phyloP scores from a whole-genome alignment of 202 grass and related monocot genomes.

The Cymbopogon flexuosus region DNA sequence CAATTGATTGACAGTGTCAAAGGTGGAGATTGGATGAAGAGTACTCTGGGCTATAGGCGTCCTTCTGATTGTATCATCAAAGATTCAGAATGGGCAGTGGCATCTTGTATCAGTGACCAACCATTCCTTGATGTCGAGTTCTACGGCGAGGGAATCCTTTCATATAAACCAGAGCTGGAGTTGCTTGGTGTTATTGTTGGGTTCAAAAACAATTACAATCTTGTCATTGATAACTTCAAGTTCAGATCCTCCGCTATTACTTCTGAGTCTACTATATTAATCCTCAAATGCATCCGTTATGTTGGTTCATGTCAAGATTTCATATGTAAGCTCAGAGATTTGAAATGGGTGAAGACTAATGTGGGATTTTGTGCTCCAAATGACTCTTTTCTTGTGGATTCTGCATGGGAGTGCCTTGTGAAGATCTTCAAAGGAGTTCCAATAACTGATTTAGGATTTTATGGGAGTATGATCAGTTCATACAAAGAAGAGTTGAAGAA shows the following conservation, averaged over 20 bases:
- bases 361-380: conserved; percentile 55
- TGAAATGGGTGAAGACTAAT: conserved; percentile 59
- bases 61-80: conserved; percentile 43
- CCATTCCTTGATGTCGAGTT: conserved; percentile 52
- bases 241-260: conserved; percentile 37
- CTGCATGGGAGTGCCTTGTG: conserved; percentile 44
- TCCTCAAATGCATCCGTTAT: conserved; percentile 47
- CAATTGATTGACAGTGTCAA: conserved; percentile 40
- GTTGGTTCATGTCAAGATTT: conserved; percentile 14
- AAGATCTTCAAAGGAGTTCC: conserved; percentile 34
- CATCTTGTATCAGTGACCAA: conserved; percentile 40
- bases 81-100: conserved; percentile 45
- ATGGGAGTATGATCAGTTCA: conserved; percentile 33
- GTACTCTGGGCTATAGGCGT: conserved; percentile 29
- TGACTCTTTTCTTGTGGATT: conserved; percentile 41
- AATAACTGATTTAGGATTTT: conserved; percentile 50
- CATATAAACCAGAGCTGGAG: conserved; percentile 49
- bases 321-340: conserved; percentile 32
- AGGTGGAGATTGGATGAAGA: conserved; percentile 58
- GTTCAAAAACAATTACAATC: conserved; percentile 29
- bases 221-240: conserved; percentile 53
- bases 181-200: conserved; percentile 56
- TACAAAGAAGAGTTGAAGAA: conserved; percentile 47
- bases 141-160: conserved; percentile 25
- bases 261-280: conserved; percentile 41